Conservation (phyloP, 208 protist genomes). For the Trypanosoma grayi region DNA sequence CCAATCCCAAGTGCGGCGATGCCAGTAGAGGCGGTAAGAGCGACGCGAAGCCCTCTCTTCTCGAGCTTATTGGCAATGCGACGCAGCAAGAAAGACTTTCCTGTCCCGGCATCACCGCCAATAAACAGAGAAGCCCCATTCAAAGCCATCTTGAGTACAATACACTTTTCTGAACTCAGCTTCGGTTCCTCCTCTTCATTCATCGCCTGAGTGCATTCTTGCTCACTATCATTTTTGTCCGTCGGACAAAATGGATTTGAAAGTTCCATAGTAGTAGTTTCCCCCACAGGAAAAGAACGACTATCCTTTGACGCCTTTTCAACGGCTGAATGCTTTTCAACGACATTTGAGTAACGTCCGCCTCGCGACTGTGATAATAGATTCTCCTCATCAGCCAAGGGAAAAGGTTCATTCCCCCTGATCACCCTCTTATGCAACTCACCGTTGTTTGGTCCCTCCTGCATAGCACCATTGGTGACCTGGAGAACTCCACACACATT, state of each 20-base stretch:
- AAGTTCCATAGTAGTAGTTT: not conserved
- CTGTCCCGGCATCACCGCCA: slow-evolving; percentile 67
- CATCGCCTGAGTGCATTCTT: not conserved
- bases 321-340: not conserved
- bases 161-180: slow-evolving; percentile 35
- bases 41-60: slow-evolving; percentile 31
- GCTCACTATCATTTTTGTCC: not conserved
- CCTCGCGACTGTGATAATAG: slow-evolving; percentile 2
- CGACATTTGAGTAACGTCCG: too few relatives aligned
- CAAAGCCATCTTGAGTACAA: slow-evolving; percentile 32
- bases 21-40: slow-evolving; percentile 60
- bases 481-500: not conserved
- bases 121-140: slow-evolving; percentile 67
- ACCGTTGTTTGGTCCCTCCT: not conserved
- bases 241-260: not conserved
- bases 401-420: not conserved
- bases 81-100: slow-evolving; percentile 66
- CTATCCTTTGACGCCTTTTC: not conserved
- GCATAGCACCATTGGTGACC: not conserved
- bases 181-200: not conserved
- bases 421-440: not conserved
- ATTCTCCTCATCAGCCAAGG: not conserved
- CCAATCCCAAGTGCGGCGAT: slow-evolving; percentile 67
- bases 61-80: slow-evolving; percentile 28
- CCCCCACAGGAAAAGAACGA: not conserved